phyloP scores from a whole-genome alignment of 139 green algal genomes.

The Deuterostichococcus epilithicus region DNA sequence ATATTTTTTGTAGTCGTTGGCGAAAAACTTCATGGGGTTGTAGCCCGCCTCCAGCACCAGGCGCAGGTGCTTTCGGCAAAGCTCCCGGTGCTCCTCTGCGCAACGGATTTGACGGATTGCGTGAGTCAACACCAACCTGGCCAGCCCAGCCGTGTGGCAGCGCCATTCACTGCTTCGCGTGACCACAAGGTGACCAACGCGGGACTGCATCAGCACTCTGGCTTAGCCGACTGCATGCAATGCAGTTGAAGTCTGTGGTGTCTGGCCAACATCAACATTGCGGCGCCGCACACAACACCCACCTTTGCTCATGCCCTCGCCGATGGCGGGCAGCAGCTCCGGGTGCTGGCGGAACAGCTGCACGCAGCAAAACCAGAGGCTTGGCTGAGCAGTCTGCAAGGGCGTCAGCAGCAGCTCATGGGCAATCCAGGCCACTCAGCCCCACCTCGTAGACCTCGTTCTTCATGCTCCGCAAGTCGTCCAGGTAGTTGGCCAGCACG shows the following conservation, averaged over 20 bases:
- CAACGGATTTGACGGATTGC: neutral
- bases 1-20: slow-evolving; percentile 55
- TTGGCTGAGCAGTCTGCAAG: too few species aligned
- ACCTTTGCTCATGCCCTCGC: slow-evolving; percentile 73
- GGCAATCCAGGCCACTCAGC: too few species aligned
- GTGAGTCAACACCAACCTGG: neutral
- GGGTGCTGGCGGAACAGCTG: slow-evolving; percentile 61
- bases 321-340: slow-evolving; percentile 61
- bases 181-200: too few species aligned
- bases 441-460: slow-evolving; percentile 50
- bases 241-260: too few species aligned
- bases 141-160: too few species aligned
- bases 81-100: slow-evolving; percentile 73
- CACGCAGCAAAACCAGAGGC: too few species aligned
- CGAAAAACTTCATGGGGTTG: slow-evolving; percentile 56
- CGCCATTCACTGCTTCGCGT: too few species aligned
- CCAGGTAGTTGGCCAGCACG: slow-evolving; percentile 42
- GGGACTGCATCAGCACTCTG: too few species aligned
- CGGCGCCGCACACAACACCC: neutral
- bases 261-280: too few species aligned
- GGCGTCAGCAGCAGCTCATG: too few species aligned
- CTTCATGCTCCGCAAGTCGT: slow-evolving; percentile 27
- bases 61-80: slow-evolving; percentile 60
- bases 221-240: too few species aligned
- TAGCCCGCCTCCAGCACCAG: slow-evolving; percentile 57